Base-by-base conservation (phyloP, 2,329 filamentous ascomycete genomes). In the Neurospora sp. region DNA sequence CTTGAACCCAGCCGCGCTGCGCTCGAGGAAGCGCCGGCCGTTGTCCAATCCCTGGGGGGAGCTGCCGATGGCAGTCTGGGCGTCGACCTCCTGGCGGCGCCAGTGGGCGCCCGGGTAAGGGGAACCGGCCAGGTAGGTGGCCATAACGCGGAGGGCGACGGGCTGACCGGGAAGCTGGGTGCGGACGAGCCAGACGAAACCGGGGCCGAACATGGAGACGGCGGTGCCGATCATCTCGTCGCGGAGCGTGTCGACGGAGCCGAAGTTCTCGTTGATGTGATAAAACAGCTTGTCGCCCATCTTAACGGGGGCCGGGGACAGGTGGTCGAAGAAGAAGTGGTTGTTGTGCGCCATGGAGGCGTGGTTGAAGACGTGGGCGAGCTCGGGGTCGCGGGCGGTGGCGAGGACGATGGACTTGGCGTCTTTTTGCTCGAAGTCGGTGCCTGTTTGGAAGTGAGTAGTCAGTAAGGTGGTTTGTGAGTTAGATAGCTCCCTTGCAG, bases 281-380 rank as follows among this genome's bases (percentile, higher is more conserved):
- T 78, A 74, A 76, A 84, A 80, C 72, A 96, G 86, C 62, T 77
- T 74, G 1, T 81, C 78, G 71, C 87, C 88, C 74, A 92, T 90
- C 66, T 71, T 52, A 72, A 71, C 73, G 40, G 71, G 71, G 62
- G 39, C 69, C 76, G 75, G 70, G 19, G 79, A 78, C 68, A 90
- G 79, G 72, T 84, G 81, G 75, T 87, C 79, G 86, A 95, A 94
- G 87, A 93, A 95, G 84, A 93, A 91, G 78, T 89, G 83, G 80
- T 89, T 97, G 87, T 98, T 98, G 86, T 92, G 91, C 70, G 93
- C 92, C 92, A 97, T 97, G 76, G 93, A 97, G 80, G 96, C 96
- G 80, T 96, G 89, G 87, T 98, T 99, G 89, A 99, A 99, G 79
- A 91, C 84, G 75, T 90, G 85, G 58, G 96, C 96, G 73, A 87